Base-by-base conservation (phyloP, 1,284 basidiomycete genomes). In the Trametes polyzona region DNA sequence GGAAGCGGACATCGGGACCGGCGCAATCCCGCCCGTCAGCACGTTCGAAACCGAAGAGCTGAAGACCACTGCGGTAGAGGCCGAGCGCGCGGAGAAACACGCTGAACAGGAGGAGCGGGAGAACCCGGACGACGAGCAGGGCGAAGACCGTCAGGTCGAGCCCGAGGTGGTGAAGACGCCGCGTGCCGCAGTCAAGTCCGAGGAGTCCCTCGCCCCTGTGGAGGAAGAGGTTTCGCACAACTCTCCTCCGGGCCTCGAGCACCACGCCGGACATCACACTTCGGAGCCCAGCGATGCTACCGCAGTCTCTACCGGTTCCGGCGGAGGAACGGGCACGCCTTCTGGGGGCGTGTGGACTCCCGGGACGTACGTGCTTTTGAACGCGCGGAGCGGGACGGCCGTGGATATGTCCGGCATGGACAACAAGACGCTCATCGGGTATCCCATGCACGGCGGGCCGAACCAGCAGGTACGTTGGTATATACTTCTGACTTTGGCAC, bases 341-440 rank as follows among this genome's bases (percentile, higher is more conserved):
- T 26, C 52, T n/a, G 47, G 53, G 9, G 24, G 39, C 3, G 40
- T 41, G 11, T 69, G 65, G 68, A 59, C 55, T 1, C 70, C 68
- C 10, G 66, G 63, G 11, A 65, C 62, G 37, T 16, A 84, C 69
- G 73, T 68, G 30, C 74, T 87, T 55, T 72, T 70, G 36, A 86
- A 87, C 68, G 73, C 68, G 61, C 77, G 79, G 58, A 70, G 75
- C 27, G 77, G 77, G 0, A 84, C 79, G 2, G 79, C 76, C 23
- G 52, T 84, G 14, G 84, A 86, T 63, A 74, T 86, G 36, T 83
- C 81, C n/a, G 82, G 78, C 0, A 69, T 48, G 4, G 81, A 86
- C 65, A 72, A 79, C 47, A 67, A 47, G 29, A 74, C 78, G 41
- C 71, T 86, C 59, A 81, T 80, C 39, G 85, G 85, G 3, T 84